Evolutionary conservation across 2,329 filamentous ascomycete genomes (phyloP), one percentile per base, ranked within the genome.

Genomic region (Cryphonectria naterciae): DNA sequence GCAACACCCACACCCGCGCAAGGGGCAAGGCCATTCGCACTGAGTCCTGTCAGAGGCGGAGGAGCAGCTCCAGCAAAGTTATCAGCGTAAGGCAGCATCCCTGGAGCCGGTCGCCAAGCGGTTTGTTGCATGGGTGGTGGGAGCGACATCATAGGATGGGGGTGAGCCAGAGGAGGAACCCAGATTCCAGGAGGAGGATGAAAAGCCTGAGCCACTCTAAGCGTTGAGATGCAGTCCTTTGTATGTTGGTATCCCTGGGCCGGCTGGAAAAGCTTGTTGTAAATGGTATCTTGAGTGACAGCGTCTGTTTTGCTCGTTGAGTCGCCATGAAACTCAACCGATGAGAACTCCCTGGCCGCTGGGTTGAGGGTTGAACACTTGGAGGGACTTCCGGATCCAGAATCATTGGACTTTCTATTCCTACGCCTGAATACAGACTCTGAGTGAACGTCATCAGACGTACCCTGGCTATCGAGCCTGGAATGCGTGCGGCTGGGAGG

Each of bases 361-460:
- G 71, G 71, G 32, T 73, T 73, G n/a, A 73, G 69, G 0, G 37
- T 65, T 19, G 71, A 68, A 43, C 35, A 35, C 41, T 71, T 73
- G 22, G 66, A 67, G 8, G 66, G 43, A 13, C 49, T 68, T 32
- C 58, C 35, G 28, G 39, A 39, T n/a, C 49, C 46, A 17, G 49
- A 61, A 15, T 67, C n/a, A 15, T 67, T 68, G 3, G 68, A 68
- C 28, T 28, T 41, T 25, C 19, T 17, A 7, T 67, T 67, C 32
- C 28, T 28, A 64, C 66, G 66, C 25, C 63, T 35, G 5, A 37
- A 11, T 8, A 60, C 6, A 6, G 65, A 25, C 11, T 65, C 62
- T 7, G 56, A 52, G 3, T 49, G 63, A 65, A 56, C n/a, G 22
- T 62, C 37, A 11, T 54, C 66, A 13, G 66, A 71, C 4, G 10